These are phyloP conservation scores for Tetracladium marchalianum DNA, from an alignment of 495 filamentous ascomycete genomes.

Conservation along the genomic window DNA sequence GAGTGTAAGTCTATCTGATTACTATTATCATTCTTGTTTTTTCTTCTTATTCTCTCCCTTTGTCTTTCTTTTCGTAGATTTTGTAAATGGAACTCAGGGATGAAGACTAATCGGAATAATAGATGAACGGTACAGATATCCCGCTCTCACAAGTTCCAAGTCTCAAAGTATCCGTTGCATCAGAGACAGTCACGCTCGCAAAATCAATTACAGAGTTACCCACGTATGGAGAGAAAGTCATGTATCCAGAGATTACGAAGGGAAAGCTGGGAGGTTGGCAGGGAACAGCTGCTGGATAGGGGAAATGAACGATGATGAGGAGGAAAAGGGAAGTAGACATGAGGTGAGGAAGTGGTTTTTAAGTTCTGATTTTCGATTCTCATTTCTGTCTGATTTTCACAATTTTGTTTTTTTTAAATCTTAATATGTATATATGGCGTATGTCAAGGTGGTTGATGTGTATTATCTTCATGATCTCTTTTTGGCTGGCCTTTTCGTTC, in stretches of 20 bases:
- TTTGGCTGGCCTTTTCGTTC: too few relatives aligned
- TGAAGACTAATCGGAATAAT: slow-evolving; percentile 1
- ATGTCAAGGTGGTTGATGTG: too few relatives aligned
- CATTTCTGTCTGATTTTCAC: too few relatives aligned
- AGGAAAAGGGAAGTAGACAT: too few relatives aligned
- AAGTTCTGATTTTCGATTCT: too few relatives aligned
- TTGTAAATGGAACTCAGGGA: not conserved
- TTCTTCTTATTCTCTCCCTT: too few relatives aligned
- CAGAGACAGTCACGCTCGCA: slow-evolving; percentile 9
- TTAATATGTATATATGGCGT: too few relatives aligned
- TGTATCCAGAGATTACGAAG: slow-evolving; percentile 12
- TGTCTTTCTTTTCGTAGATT: not conserved
- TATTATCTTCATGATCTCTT: too few relatives aligned
- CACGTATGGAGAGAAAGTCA: slow-evolving; percentile 12
- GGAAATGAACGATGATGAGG: too few relatives aligned
- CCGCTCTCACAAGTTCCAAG: not conserved
- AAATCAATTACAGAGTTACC: slow-evolving; percentile 7
- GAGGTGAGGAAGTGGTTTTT: too few relatives aligned
- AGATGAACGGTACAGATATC: slow-evolving; percentile 12
- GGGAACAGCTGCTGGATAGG: not conserved
- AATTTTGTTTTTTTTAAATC: too few relatives aligned
- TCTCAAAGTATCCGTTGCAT: slow-evolving; percentile 11
- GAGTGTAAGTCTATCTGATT: slow-evolving; percentile 16
- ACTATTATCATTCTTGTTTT: too few relatives aligned
- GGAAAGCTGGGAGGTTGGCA: slow-evolving; percentile 8